A percentile compares a stretch with the other conserved stretches of the same genome.
Conservation (phyloP, 495 filamentous ascomycete genomes). For the Trichoderma erinaceum region DNA sequence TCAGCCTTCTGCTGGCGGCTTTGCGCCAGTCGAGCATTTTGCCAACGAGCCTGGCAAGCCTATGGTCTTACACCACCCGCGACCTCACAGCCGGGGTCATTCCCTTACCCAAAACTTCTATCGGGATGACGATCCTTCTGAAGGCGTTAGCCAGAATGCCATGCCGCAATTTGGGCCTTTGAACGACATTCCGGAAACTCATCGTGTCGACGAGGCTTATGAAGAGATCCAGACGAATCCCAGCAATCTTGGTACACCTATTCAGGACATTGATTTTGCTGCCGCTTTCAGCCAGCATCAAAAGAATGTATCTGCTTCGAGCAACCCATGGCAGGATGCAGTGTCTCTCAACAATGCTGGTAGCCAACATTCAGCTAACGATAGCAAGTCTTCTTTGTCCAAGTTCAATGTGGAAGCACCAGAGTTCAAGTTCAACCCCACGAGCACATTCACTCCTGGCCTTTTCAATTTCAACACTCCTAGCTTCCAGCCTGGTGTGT, state of each 20-base stretch:
- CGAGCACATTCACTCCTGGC: slow-evolving; percentile 53
- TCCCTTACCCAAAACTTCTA: slow-evolving; percentile 51
- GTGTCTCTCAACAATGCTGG: slow-evolving; percentile 29
- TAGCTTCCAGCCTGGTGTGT: slow-evolving; percentile 46
- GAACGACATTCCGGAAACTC: slow-evolving; percentile 24
- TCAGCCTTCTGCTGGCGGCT: slow-evolving; percentile 36
- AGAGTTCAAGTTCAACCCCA: slow-evolving; percentile 78
- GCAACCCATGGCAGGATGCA: slow-evolving; percentile 47
- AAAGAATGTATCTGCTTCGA: slow-evolving; percentile 36
- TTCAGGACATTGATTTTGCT: slow-evolving; percentile 38
- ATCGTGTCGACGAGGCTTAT: slow-evolving; percentile 46
- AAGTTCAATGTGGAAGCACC: slow-evolving; percentile 82
- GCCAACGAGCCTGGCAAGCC: slow-evolving; percentile 39
- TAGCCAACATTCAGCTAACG: slow-evolving; percentile 42
- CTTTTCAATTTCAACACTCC: slow-evolving; percentile 49
- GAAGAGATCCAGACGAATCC: slow-evolving; percentile 69
- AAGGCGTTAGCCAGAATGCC: slow-evolving; percentile 30
- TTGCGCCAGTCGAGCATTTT: slow-evolving; percentile 35
- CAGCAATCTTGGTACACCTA: slow-evolving; percentile 61
- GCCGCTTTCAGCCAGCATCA: slow-evolving; percentile 32
- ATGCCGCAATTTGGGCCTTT: slow-evolving; percentile 28
- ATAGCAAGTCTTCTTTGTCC: slow-evolving; percentile 57
- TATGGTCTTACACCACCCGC: slow-evolving; percentile 53
- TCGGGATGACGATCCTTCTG: slow-evolving; percentile 31
- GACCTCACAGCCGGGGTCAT: slow-evolving; percentile 55